Base-by-base conservation (phyloP, 2,329 filamentous ascomycete species). In the Amesomyces nigricolor region DNA sequence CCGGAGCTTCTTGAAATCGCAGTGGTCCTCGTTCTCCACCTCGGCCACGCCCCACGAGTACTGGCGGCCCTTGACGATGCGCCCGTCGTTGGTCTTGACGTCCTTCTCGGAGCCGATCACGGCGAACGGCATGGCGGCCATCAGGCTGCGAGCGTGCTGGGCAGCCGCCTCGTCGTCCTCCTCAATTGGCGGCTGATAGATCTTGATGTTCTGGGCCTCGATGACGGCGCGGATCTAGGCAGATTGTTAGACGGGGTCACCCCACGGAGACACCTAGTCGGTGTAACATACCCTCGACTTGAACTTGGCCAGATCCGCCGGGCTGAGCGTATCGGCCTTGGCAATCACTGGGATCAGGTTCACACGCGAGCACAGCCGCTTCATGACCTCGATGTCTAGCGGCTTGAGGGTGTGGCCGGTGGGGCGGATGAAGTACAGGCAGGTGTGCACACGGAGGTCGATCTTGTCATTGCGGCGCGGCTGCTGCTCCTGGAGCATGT, bases 401-500 rank as follows among this genome's bases (percentile, higher is more conserved):
- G 94, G 94, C 85, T 99, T 99, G 67, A 99, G 78, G 65, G 92
- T 96, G 81, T 99, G 94, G 71, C 94, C 95, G 54, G 94, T 99
- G 56, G 94, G 94, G 71, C 95, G 87, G 74, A 99, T 97, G 78
- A 99, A 99, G 85, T 99, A 99, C 72, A 99, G 76, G 76, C 94
- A 99, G 64, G 92, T 88, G 73, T 99, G 94, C 64, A 99, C 95
- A 78, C 94, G 91, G 68, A 99, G 88, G 72, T 99, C 94, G 68
- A 99, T 99, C 84, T 97, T 99, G 81, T 99, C 94, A 69, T 88
- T 86, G 70, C 94, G 91, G 75, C 90, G 90, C 66, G 95, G 94
- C 78, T 99, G 94, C 77, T 99, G 94, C 84, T 99, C 94, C 81
- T 99, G 94, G 72, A 99, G 83, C 94, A 99, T 99, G 78, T 99